Evolutionary conservation across 1,284 basidiomycete genomes (phyloP).

Genomic region (Marasmius fiardii): DNA sequence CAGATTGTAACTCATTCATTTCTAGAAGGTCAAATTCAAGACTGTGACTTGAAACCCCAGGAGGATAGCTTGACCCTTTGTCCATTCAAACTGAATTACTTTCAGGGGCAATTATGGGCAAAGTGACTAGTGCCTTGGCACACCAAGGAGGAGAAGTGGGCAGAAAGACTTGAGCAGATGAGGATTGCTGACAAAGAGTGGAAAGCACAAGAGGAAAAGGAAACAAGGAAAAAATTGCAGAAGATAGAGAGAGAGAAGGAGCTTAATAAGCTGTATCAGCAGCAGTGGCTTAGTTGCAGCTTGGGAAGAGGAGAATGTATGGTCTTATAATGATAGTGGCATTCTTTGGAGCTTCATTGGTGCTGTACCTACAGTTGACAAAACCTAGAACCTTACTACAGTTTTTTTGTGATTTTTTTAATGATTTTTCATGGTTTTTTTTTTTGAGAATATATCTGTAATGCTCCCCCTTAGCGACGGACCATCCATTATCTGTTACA

Average conservation of each 20-base stretch:
- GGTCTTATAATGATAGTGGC: slow-evolving; percentile 5
- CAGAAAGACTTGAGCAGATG: not conserved
- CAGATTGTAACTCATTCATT: too few relatives aligned
- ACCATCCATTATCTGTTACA: too few relatives aligned
- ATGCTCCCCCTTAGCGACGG: too few relatives aligned
- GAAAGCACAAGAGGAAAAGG: not conserved
- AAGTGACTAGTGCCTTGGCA: too few relatives aligned
- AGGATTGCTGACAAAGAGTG: not conserved
- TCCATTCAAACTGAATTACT: too few relatives aligned
- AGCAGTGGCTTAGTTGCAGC: not conserved
- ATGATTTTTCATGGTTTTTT: not conserved
- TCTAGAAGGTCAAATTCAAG: too few relatives aligned
- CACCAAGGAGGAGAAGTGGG: slow-evolving; percentile 5
- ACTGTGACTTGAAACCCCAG: too few relatives aligned
- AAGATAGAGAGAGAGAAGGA: not conserved
- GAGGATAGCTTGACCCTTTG: too few relatives aligned
- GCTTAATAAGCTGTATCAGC: not conserved
- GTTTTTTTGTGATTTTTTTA: not conserved
- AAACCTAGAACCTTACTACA: not conserved
- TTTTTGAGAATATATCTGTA: not conserved
- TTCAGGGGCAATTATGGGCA: too few relatives aligned
- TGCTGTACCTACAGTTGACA: not conserved
- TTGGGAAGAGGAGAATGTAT: not conserved
- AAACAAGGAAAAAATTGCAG: not conserved
- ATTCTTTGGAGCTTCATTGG: not conserved